These are phyloP conservation scores for Colletotrichum sublineola DNA, from an alignment of 2,329 filamentous ascomycete genomes.

Conservation along the genomic window DNA sequence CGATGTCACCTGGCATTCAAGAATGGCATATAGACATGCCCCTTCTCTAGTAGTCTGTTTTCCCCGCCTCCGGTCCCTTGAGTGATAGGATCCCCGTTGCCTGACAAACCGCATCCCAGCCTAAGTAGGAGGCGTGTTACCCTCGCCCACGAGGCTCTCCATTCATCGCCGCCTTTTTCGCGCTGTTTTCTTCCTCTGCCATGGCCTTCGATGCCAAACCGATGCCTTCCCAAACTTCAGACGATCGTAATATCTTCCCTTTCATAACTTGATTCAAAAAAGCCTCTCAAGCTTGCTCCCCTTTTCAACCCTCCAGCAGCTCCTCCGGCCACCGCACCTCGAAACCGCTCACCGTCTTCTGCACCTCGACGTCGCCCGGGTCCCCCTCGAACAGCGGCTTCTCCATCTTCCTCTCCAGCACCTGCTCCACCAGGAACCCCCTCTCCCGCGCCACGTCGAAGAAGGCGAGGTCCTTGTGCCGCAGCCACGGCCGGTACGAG, in stretches of 20 bases:
- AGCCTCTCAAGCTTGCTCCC: not conserved
- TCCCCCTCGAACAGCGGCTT: conserved; percentile 92
- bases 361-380: conserved; percentile 83
- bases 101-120: not conserved
- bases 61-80: not conserved
- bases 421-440: conserved; percentile 83
- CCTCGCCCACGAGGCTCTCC: not conserved
- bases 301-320: conserved; percentile 45
- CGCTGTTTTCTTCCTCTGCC: not conserved
- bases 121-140: not conserved
- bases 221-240: not conserved
- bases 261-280: not conserved
- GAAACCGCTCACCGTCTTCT: conserved; percentile 87
- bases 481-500: conserved; percentile 91
- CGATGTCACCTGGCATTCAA: not conserved
- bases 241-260: not conserved
- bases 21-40: not conserved
- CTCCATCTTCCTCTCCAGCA: conserved; percentile 86
- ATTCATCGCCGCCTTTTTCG: not conserved
- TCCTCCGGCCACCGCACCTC: conserved; percentile 74
- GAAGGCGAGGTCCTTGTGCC: conserved; percentile 86
- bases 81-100: not conserved
- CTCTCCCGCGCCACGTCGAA: conserved; percentile 80
- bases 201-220: not conserved
- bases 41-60: not conserved